Evolutionary conservation across 768 basidiomycete species (phyloP).

Genomic region (Boletus patriciae): DNA sequence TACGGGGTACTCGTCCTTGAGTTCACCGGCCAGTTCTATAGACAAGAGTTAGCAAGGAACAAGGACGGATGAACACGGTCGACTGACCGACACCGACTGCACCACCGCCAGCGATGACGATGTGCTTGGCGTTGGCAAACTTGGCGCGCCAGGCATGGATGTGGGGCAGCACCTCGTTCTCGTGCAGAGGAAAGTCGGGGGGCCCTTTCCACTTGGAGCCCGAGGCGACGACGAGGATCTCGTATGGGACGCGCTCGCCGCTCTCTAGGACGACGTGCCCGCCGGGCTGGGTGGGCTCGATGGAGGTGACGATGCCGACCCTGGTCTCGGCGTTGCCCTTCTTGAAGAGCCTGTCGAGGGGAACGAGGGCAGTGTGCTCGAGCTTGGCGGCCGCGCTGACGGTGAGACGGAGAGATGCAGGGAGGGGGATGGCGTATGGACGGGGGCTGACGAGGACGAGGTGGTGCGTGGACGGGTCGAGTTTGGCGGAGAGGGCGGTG

Average conservation of each 20-base stretch:
- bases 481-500: slow-evolving; percentile 48
- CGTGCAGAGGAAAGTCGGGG: slow-evolving; percentile 41
- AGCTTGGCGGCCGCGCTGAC: slow-evolving; percentile 37
- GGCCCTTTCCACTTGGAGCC: slow-evolving; percentile 58
- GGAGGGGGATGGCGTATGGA: slow-evolving; percentile 50
- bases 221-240: slow-evolving; percentile 57
- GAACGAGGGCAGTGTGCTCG: slow-evolving; percentile 48
- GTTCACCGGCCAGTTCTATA: slow-evolving; percentile 46
- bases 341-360: slow-evolving; percentile 50
- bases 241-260: slow-evolving; percentile 52
- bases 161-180: slow-evolving; percentile 31
- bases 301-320: slow-evolving; percentile 38
- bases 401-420: slow-evolving; percentile 53
- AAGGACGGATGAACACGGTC: neutral
- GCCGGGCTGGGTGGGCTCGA: slow-evolving; percentile 40
- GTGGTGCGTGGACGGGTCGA: slow-evolving; percentile 48
- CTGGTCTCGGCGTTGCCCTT: slow-evolving; percentile 44
- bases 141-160: slow-evolving; percentile 31
- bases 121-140: slow-evolving; percentile 38
- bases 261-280: slow-evolving; percentile 51
- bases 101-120: slow-evolving; percentile 58
- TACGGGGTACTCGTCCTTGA: slow-evolving; percentile 43
- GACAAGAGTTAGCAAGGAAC: neutral
- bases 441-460: slow-evolving; percentile 56
- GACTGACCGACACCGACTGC: slow-evolving; percentile 51